Evolutionary conservation across 2,329 filamentous ascomycete genomes (phyloP), one percentile per base, ranked within the genome.

Genomic region (Orbilia quercus): DNA sequence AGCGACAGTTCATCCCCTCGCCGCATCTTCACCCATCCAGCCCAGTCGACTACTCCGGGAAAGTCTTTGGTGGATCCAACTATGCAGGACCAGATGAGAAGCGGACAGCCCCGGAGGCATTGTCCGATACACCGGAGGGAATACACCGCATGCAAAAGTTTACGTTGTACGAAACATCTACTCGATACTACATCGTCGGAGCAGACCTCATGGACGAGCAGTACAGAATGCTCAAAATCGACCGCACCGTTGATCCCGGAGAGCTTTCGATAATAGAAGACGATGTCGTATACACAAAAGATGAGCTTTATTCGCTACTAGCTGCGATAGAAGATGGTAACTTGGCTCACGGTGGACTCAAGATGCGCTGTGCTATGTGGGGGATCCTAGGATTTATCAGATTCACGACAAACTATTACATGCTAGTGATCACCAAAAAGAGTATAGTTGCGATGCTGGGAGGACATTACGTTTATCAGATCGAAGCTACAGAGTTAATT

Each of bases 311-410:
- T 78, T 89, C 95, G 80, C 85, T 98, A n/a, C 83, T 99, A 50
- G 92, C 95, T 80, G 91, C 93, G 14, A 96, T 99, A 66, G 92
- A 98, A 78, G 91, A 98, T 79, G 95, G 95, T 0, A 99, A 98
- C 80, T 93, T 91, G 78, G 89, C 87, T 6, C 92, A 92, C 0
- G 95, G 95, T 22, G 95, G 95, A 0, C 86, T 99, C 81, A 95
- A 91, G 80, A 84, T 96, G 64, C 91, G 91, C 71, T 96, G 91
- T 80, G 96, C 89, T 70, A 92, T 91, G 2, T 99, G 94, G 95
- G 95, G 95, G 1, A 82, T 99, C 23, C 83, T 99, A 23, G 95
- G 95, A 2, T 99, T 99, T 80, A 95, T 99, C 80, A 87, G 91
- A 74, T 98, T 99, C 80, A 99, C 95, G 0, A 92, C 94, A 1